phyloP scores from a whole-genome alignment of 1,139 yeast species.

The Diutina siamensis region DNA sequence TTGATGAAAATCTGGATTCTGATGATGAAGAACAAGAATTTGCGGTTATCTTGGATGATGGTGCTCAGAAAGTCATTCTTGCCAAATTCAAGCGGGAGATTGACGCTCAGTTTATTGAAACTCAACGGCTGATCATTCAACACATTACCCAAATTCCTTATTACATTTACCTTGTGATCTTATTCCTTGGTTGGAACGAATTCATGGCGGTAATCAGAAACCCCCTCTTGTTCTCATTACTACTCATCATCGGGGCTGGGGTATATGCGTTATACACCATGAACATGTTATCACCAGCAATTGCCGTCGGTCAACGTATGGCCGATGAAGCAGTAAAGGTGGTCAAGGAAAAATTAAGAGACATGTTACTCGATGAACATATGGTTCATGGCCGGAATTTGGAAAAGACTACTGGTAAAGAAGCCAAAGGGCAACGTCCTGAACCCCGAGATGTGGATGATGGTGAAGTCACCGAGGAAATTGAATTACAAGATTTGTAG shows the following conservation, averaged over 20 bases:
- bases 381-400: background rate
- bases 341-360: constrained; percentile 48
- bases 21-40: constrained; percentile 28
- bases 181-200: constrained; percentile 92
- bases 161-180: constrained; percentile 61
- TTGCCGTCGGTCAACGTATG: constrained; percentile 46
- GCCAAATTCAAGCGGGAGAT: constrained; percentile 63
- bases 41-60: constrained; percentile 45
- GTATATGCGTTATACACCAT: constrained; percentile 57
- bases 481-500: constrained; percentile 3
- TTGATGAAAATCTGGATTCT: constrained; percentile 26
- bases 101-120: constrained; percentile 75
- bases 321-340: constrained; percentile 44
- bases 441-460: background rate
- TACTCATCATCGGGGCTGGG: constrained; percentile 46
- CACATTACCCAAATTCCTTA: constrained; percentile 72
- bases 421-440: background rate
- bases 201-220: constrained; percentile 78
- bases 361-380: constrained; percentile 29
- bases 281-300: constrained; percentile 68
- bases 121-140: constrained; percentile 64
- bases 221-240: constrained; percentile 60
- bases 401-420: background rate
- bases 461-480: background rate
- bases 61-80: constrained; percentile 46